Evolutionary conservation across 441 rosid species (phyloP), one percentile per base, ranked within the genome.

Genomic region (Arabidopsis lyrata): DNA sequence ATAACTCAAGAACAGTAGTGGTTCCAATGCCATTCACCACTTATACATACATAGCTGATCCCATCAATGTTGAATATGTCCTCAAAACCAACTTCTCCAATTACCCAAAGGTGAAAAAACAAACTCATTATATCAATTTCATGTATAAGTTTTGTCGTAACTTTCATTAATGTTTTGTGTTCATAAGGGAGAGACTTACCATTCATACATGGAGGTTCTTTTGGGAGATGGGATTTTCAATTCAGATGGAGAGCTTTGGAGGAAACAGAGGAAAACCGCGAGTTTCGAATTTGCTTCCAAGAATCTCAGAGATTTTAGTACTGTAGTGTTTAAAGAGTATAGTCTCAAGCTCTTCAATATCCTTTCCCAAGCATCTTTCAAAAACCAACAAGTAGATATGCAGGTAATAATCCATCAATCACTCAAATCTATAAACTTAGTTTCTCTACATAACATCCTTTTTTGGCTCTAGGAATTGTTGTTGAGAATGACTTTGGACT

Each of bases 231-330:
- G 97, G 45, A 92, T 95, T 42, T 95, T 95, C 66, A 92, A 95
- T 73, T 90, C 81, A 2, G 99, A 92, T 72, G 99, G 99, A 15
- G 97, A 90, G 68, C 82, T 84, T 0, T 95, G 98, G 99, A 95
- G 90, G 76, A 88, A 85, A 72, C 98, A 92, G 60, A 90, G 99
- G 74, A 92, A 95, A 84, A 88, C 98, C 0, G 98, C 99, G 8
- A 95, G 99, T 73, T 92, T 95, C 35, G 96, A 95, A 75, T 92
- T 95, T 66, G 98, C 99, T 59, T 95, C 99, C 60, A 95, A 91
- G 89, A 95, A 92, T 79, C 83, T 89, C n/a, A 89, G 91, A 78
- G 97, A 90, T 68, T 90, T 89, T 70, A 95, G 97, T 80, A 87
- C 94, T n/a, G 75, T 81, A n/a, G 96, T 95, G 55, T 95, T 95